A percentile compares a stretch with the other conserved stretches of the same genome.
Conservation (phyloP, 176 grass and related monocot species). For the Elaeis guineensis region DNA sequence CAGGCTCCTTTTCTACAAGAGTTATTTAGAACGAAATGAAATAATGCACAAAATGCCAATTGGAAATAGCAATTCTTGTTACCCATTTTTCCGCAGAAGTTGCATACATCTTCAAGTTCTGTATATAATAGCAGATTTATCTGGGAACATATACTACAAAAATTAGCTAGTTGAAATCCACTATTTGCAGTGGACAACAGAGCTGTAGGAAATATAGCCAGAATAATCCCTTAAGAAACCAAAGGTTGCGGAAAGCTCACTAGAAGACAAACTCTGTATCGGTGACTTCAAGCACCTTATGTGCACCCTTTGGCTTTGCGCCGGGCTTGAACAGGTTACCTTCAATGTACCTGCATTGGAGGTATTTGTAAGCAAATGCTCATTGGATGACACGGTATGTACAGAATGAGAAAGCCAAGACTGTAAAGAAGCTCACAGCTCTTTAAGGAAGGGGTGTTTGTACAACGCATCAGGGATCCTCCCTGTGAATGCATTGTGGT, state of each 20-base stretch:
- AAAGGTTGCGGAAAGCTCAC: neutral
- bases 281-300: conserved; percentile 81
- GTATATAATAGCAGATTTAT: too few species aligned
- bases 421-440: conserved; percentile 49
- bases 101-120: too few species aligned
- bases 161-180: too few species aligned
- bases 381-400: conserved; percentile 8
- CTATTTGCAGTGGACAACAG: too few species aligned
- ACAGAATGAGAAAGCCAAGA: neutral
- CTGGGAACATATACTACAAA: too few species aligned
- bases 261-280: conserved; percentile 71
- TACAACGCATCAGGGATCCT: conserved; percentile 90
- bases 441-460: conserved; percentile 83
- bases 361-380: neutral
- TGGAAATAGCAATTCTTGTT: too few species aligned
- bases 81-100: too few species aligned
- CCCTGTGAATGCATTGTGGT: conserved; percentile 83
- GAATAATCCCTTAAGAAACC: too few species aligned
- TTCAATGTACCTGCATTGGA: conserved; percentile 63
- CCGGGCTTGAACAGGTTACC: conserved; percentile 84
- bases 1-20: too few species aligned
- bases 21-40: too few species aligned
- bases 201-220: too few species aligned
- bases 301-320: conserved; percentile 65
- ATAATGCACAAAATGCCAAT: too few species aligned